Conservation (phyloP, 768 basidiomycete genomes). For the Mycena galopus region DNA sequence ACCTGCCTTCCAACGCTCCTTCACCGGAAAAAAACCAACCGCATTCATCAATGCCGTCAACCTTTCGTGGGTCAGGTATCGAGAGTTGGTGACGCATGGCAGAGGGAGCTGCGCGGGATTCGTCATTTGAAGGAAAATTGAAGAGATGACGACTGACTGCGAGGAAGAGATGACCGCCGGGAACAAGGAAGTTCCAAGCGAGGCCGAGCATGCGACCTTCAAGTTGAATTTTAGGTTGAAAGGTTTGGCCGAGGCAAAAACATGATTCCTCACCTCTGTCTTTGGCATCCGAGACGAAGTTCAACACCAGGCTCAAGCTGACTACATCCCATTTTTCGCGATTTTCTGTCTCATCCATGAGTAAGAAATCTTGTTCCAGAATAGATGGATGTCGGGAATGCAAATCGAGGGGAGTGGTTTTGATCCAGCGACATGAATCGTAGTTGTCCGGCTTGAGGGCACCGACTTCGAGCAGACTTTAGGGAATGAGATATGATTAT, state of each 20-base stretch:
- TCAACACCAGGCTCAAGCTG: conserved; percentile 90
- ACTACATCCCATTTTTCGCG: conserved; percentile 79
- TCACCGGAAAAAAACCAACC: conserved; percentile 74
- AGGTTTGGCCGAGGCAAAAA: not conserved
- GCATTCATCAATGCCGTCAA: conserved; percentile 68
- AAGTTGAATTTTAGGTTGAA: conserved; percentile 5
- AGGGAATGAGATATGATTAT: not conserved
- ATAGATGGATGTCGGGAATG: conserved; percentile 87
- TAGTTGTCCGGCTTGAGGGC: conserved; percentile 91
- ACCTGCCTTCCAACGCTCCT: conserved; percentile 70
- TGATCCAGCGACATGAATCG: conserved; percentile 77
- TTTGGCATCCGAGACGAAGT: conserved; percentile 83
- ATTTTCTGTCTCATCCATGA: conserved; percentile 66
- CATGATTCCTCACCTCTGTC: conserved; percentile 76
- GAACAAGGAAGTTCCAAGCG: conserved; percentile 74
- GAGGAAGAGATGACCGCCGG: too few relatives aligned
- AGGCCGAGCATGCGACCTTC: conserved; percentile 79
- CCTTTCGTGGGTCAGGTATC: conserved; percentile 77
- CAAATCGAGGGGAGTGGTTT: conserved; percentile 83
- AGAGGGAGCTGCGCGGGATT: conserved; percentile 75
- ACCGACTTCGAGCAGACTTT: conserved; percentile 89
- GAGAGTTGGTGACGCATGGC: conserved; percentile 88
- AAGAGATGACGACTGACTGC: conserved; percentile 46
- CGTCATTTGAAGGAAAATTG: not conserved
- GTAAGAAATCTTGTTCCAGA: conserved; percentile 87